Percentiles rank a stretch among this genome's conserved stretches.
Evolutionary conservation across 148 eudicot genomes (phyloP).

Genomic region (Beta vulgaris): DNA sequence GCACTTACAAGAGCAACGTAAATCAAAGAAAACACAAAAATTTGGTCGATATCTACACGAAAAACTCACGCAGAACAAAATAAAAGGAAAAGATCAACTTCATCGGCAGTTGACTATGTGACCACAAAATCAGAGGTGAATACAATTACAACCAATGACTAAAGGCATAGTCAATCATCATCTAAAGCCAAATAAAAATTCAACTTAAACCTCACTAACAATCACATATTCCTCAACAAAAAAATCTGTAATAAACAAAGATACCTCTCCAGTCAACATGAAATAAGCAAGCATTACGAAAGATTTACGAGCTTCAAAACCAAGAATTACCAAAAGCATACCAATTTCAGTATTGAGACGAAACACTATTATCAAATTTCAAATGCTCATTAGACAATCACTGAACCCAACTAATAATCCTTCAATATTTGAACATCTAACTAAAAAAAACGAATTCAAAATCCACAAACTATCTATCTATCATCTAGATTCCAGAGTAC

Average conservation of each 20-base stretch:
- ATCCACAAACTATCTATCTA: not conserved
- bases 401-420: not conserved
- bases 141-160: not conserved
- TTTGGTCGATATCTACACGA: not conserved
- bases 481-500: not conserved
- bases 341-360: too few species aligned
- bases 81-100: not conserved
- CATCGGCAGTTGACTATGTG: not conserved
- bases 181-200: too few species aligned
- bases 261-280: too few species aligned
- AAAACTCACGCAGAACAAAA: not conserved
- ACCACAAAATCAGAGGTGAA: not conserved
- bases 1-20: not conserved
- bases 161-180: not conserved
- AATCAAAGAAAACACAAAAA: not conserved
- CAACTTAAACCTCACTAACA: not conserved
- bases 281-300: not conserved
- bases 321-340: too few species aligned
- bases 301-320: not conserved
- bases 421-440: not conserved
- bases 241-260: too few species aligned
- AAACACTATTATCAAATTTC: not conserved
- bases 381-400: not conserved
- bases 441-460: not conserved
- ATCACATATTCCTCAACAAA: not conserved